Evolutionary conservation across 345 rosid genomes (phyloP).

Genomic region (Acer yangbiense): DNA sequence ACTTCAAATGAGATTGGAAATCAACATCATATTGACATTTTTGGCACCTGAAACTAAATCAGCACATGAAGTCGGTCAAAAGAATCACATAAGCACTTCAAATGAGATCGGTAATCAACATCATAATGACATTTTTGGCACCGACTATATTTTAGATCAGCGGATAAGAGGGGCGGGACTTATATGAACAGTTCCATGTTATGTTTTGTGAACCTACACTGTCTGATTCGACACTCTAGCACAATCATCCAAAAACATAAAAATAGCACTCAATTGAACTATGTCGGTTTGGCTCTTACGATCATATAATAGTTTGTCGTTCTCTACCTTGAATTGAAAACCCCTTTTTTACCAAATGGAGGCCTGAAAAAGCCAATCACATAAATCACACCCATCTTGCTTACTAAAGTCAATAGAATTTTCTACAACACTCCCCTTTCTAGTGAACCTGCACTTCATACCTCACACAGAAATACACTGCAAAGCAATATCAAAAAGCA

Average conservation of each 20-base stretch:
- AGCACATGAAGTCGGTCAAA: not conserved
- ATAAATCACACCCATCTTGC: not conserved
- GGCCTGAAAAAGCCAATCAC: not conserved
- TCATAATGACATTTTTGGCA: not conserved
- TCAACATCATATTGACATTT: not conserved
- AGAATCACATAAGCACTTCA: not conserved
- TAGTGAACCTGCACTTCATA: conserved; percentile 1
- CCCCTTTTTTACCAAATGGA: not conserved
- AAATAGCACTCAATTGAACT: conserved; percentile 3
- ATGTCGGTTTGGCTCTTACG: not conserved
- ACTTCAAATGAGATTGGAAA: not conserved
- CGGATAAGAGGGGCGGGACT: not conserved
- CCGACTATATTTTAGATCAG: not conserved
- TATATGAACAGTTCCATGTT: not conserved
- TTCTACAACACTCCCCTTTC: too few relatives aligned
- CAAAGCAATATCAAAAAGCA: conserved; percentile 47
- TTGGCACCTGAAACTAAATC: not conserved
- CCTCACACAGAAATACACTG: conserved; percentile 21
- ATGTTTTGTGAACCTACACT: not conserved
- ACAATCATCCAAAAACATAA: not conserved
- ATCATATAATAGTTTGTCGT: not conserved
- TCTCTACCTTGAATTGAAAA: not conserved
- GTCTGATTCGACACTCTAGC: not conserved
- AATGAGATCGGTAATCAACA: not conserved
- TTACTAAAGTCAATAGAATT: too few relatives aligned